Percentiles rank a stretch among this genome's conserved stretches.
Conservation (phyloP, 306 rosid species). For the Castanea mollissima region DNA sequence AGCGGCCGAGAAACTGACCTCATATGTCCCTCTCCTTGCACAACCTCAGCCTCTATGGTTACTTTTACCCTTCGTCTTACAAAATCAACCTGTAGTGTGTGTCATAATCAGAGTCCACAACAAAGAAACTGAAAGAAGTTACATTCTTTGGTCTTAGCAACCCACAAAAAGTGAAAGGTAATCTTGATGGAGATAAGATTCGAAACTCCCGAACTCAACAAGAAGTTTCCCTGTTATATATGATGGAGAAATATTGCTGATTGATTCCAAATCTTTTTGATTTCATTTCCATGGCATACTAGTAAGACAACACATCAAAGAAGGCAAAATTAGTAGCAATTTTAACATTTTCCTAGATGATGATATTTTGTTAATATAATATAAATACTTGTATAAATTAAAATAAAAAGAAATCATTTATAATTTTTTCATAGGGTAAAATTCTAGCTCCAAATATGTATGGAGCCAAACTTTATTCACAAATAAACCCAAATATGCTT, state of each 20-base stretch:
- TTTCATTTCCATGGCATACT: not conserved
- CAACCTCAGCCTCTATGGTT: not conserved
- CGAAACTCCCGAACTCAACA: not conserved
- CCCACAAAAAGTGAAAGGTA: not conserved
- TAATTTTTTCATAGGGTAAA: too few species aligned
- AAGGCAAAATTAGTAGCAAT: not conserved
- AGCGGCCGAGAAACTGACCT: not conserved
- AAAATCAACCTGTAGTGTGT: too few species aligned
- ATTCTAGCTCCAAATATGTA: too few species aligned
- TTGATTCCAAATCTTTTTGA: not conserved
- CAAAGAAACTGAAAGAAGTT: not conserved
- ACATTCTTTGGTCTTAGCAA: not conserved
- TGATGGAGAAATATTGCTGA: not conserved
- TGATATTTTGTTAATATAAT: too few species aligned
- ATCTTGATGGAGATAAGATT: not conserved
- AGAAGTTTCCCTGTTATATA: not conserved
- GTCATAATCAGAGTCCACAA: too few species aligned
- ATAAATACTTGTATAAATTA: too few species aligned
- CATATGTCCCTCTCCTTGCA: not conserved
- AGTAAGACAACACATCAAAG: not conserved
- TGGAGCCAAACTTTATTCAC: too few species aligned
- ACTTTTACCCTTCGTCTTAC: too few species aligned
- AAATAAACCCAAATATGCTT: too few species aligned
- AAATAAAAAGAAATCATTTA: too few species aligned
- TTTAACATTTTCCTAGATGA: too few species aligned